A percentile compares a stretch with the other conserved stretches of the same genome.
Conservation (phyloP, 805 yeast species). For the Kluyveromyces dobzhanskii region DNA sequence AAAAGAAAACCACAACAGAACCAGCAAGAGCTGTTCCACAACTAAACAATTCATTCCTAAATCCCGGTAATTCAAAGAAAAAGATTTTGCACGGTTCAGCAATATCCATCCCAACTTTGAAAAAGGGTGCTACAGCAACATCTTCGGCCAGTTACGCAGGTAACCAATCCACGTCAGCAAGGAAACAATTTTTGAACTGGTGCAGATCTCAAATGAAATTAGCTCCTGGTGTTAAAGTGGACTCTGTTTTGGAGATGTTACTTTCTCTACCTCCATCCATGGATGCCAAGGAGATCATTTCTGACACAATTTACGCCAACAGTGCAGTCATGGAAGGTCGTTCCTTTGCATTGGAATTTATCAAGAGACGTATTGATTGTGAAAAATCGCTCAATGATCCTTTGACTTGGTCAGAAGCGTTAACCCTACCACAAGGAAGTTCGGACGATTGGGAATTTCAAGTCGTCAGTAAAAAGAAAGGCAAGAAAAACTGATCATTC, state of each 20-base stretch:
- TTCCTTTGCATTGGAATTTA: constrained; percentile 84
- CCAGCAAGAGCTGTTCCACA: constrained; percentile 17
- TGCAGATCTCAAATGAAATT: constrained; percentile 59
- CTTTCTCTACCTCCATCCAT: constrained; percentile 67
- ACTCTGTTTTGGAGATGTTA: constrained; percentile 72
- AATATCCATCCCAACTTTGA: constrained; percentile 23
- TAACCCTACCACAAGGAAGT: constrained; percentile 35
- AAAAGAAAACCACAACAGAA: constrained; percentile 13
- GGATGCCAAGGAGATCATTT: constrained; percentile 77
- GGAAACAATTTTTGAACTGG: constrained; percentile 65
- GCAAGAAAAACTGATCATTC: constrained; percentile 31
- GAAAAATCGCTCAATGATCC: constrained; percentile 46
- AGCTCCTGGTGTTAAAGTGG: constrained; percentile 66
- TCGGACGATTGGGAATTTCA: constrained; percentile 55
- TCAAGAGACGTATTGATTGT: constrained; percentile 64
- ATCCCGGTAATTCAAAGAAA: constrained; percentile 20
- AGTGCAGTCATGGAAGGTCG: constrained; percentile 91
- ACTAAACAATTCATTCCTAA: constrained; percentile 19
- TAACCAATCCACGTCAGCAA: constrained; percentile 32
- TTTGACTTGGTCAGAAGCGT: constrained; percentile 68
- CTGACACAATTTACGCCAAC: constrained; percentile 85
- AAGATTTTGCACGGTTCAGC: constrained; percentile 20
- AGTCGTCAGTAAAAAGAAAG: constrained; percentile 57
- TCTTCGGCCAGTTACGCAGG: constrained; percentile 23
- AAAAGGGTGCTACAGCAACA: constrained; percentile 9